Evolutionary conservation across 78 protist genomes (phyloP), one percentile per base, ranked within the genome.

Genomic region (Chrysochromulina tobinii): DNA sequence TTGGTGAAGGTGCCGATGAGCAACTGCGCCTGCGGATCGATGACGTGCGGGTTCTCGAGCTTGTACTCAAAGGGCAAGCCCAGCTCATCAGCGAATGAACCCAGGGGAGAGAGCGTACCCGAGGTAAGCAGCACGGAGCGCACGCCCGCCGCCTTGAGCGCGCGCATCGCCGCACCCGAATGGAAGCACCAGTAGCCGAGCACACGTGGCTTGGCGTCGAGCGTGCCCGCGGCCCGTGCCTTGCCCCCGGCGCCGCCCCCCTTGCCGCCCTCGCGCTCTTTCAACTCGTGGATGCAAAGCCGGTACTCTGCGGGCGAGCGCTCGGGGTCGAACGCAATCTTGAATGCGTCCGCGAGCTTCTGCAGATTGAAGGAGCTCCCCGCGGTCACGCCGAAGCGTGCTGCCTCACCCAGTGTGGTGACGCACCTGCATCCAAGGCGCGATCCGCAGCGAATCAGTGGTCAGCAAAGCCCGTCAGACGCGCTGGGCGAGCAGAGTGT

Each of bases 71-170:
- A 95, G 21, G 90, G 89, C 57, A 73, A 1, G 38, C 83, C 18
- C 84, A 90, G 20, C 57, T 83, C 92, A 51, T 0, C 14, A n/a
- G 95, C 94, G 58, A 96, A 96, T 2, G 95, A 85, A 51, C 68
- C 81, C 86, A 99, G 50, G 17, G 99, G 99, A 6, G 99, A 91
- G n/a, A 99, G 92, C 15, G 99, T 99, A 23, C 99, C 99, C 0
- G 95, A 87, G 15, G 99, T 97, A n/a, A 99, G 90, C 12, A 99
- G n/a, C 59, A 98, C 11, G 18, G 92, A 67, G 1, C 87, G 88
- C 25, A 87, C 86, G 5, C 90, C 91, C n/a, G 15, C 21, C 20
- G 2, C 25, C 0, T 17, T 4, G 25, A 94, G 72, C 12, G 27
- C 92, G 9, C 75, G 75, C 94, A 92, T 88, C 57, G 91, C 90